Base-by-base conservation (phyloP, 345 rosid genomes). In the Mallotus nudiflorus region DNA sequence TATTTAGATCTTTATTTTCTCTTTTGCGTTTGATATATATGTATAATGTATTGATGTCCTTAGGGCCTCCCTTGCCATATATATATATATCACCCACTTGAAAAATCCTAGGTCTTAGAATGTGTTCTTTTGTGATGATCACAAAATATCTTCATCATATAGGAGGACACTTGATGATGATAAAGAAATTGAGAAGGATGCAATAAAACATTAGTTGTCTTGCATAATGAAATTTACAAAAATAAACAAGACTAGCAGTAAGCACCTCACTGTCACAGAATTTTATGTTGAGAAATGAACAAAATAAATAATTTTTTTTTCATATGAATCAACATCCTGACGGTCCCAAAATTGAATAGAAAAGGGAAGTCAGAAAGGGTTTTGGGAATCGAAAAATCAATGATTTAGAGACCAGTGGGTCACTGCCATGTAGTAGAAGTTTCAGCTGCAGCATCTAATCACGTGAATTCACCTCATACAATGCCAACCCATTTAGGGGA, bases 401-500 rank as follows among this genome's bases (percentile, higher is more conserved):
- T 66, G 33, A 58, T 58, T 24, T n/a, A n/a, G 18, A 52, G 66
- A 28, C 60, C 15, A 24, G 67, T 25, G 57, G 75, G 72, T 66
- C 79, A 59, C 57, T 33, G 11, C 8, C 9, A 22, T 61, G 27
- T 55, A 40, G 63, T 51, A 56, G 42, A 56, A 67, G 27, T 49
- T 67, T 67, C 56, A 42, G 33, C 31, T 48, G 53, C 37, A 55
- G 69, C 60, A 62, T 54, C 73, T 22, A 54, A 40, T 48, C 76
- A 67, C 64, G 39, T 35, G 54, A 68, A 71, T 20, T 67, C 40
- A 51, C 5, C 40, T 33, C 59, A 56, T 48, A 20, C 39, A 46
- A 46, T 62, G 80, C 61, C 59, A 48, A 70, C 53, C 60, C 55
- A 62, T 45, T 37, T 62, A 48, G 39, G n/a, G 72, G 31, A 70